Evolutionary conservation across 2,329 filamentous ascomycete species (phyloP), one percentile per base, ranked within the genome.

Genomic region (Colletotrichum sp.): DNA sequence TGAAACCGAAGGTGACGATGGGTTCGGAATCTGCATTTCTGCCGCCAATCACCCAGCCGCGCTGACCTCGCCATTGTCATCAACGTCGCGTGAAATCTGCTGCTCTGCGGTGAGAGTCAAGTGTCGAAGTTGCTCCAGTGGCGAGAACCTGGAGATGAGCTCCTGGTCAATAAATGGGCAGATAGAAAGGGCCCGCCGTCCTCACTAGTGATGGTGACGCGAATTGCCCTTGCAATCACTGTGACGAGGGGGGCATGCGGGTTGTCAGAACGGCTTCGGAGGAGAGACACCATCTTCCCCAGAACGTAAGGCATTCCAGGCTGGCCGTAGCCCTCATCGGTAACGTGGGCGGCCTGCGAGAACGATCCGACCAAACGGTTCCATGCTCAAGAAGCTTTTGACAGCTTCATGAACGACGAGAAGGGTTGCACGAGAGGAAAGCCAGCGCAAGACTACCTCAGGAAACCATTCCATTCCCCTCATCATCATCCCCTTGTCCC

Each of bases 271-370:
- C 16, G 18, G 18, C 18, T 12, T 13, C 6, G 10, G 18, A 48
- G 43, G 1, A 48, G n/a, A 12, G n/a, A 1, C 3, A 48, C 43
- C 43, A 21, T 48, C 43, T 21, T 48, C 43, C 0, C n/a, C 43
- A 48, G 43, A 21, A 48, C 0, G 43, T 21, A 48, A 1, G 43
- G 6, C 18, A 21, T 21, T 21, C 4, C n/a, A 5, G 21, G n/a
- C 0, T 4, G n/a, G 10, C 43, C 43, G 6, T 21, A n/a, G 43
- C 43, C 43, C 3, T 48, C 10, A 13, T 48, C 2, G 6, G n/a
- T 10, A 5, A 13, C 0, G 10, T 21, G n/a, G n/a, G 1, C 0
- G 38, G 18, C 38, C 38, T n/a, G 5, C 3, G 38, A 43, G 9
- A 43, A 9, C 38, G 18, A 43, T 43, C 18, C 18, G 38, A n/a